Conservation (phyloP, 495 filamentous ascomycete genomes). For the Aspergillus nanangensis region DNA sequence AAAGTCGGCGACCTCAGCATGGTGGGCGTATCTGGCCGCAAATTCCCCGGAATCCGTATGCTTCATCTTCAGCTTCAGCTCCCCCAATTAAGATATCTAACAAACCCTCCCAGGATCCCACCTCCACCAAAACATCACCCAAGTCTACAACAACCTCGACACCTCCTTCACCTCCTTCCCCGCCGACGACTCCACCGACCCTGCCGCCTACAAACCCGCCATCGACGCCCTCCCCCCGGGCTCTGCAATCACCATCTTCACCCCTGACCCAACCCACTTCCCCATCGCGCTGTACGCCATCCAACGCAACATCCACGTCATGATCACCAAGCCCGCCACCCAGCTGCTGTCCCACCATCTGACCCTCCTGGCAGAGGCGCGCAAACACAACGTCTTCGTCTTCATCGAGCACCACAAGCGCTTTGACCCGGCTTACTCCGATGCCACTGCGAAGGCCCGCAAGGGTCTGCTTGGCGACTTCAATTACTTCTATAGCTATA, state of each 20-base stretch:
- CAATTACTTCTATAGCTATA: conserved; percentile 97
- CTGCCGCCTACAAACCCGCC: conserved; percentile 82
- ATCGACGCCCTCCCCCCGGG: conserved; percentile 81
- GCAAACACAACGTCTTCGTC: conserved; percentile 78
- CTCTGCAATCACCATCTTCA: conserved; percentile 89
- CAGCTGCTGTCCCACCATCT: conserved; percentile 78
- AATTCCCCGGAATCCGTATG: conserved; percentile 88
- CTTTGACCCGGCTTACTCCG: conserved; percentile 86
- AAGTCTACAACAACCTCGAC: conserved; percentile 84
- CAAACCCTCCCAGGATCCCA: conserved; percentile 59
- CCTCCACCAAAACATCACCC: conserved; percentile 79
- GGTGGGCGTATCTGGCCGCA: conserved; percentile 83
- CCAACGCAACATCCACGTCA: conserved; percentile 77
- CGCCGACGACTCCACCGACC: conserved; percentile 62
- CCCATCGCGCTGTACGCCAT: conserved; percentile 94
- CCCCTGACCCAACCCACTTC: conserved; percentile 89
- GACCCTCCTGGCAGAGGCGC: conserved; percentile 63
- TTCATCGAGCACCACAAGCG: conserved; percentile 97
- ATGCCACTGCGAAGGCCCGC: conserved; percentile 69
- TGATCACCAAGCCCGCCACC: conserved; percentile 94
- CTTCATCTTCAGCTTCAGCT: background rate
- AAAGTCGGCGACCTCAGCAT: conserved; percentile 84
- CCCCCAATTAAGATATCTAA: background rate
- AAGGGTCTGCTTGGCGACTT: conserved; percentile 84
- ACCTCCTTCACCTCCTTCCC: conserved; percentile 80